phyloP scores from a whole-genome alignment of 306 rosid genomes.

The barrel medic (Medicago truncatula) region DNA sequence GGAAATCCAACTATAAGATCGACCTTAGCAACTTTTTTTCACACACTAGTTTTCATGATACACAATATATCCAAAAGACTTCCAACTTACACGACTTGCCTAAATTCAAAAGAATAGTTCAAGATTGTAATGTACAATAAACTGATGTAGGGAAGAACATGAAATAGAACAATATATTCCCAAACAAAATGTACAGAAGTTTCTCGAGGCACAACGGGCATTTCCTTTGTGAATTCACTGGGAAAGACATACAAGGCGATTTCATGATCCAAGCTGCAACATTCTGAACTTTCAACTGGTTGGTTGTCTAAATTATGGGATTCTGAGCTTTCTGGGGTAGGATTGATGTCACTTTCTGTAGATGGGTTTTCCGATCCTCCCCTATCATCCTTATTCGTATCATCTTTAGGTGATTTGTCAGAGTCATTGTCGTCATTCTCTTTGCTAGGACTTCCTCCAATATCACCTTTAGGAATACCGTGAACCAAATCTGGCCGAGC shows the following conservation, averaged over 20 bases:
- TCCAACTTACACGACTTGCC: slow-evolving; percentile 54
- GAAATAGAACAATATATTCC: slow-evolving; percentile 47
- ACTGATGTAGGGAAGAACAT: slow-evolving; percentile 46
- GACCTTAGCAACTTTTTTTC: slow-evolving; percentile 27
- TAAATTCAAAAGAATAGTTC: slow-evolving; percentile 52
- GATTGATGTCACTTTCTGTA: slow-evolving; percentile 56
- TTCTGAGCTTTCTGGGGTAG: slow-evolving; percentile 67
- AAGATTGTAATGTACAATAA: slow-evolving; percentile 55
- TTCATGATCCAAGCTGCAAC: slow-evolving; percentile 41
- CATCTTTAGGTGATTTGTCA: slow-evolving; percentile 63
- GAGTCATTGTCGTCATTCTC: slow-evolving; percentile 59
- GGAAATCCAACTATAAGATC: slow-evolving; percentile 32
- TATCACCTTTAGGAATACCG: slow-evolving; percentile 61
- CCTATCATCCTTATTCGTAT: slow-evolving; percentile 50
- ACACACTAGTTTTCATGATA: slow-evolving; percentile 36
- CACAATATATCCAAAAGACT: slow-evolving; percentile 37
- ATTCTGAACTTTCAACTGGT: slow-evolving; percentile 53
- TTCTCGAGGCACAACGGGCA: slow-evolving; percentile 40
- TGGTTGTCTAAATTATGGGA: slow-evolving; percentile 62
- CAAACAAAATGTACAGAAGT: slow-evolving; percentile 42
- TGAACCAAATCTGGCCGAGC: slow-evolving; percentile 76
- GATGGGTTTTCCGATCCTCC: slow-evolving; percentile 56
- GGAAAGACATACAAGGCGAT: slow-evolving; percentile 37
- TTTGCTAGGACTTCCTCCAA: slow-evolving; percentile 74
- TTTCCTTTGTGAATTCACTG: slow-evolving; percentile 34